Evolutionary conservation across 768 basidiomycete genomes (phyloP).

Genomic region (Macrolepiota fuliginosa): DNA sequence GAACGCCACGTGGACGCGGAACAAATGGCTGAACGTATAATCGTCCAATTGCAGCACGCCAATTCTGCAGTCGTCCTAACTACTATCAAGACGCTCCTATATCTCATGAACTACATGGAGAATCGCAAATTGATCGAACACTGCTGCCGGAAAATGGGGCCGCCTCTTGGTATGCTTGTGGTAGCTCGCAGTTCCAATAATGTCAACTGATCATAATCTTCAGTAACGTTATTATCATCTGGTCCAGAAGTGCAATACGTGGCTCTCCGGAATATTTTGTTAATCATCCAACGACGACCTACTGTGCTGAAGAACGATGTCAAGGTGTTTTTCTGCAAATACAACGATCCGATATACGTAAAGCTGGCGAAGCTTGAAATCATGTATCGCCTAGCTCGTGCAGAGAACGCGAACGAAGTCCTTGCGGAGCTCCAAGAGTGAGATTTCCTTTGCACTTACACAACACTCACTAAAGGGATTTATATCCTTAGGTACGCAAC

Average conservation of each 20-base stretch:
- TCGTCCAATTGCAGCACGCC: conserved; percentile 93
- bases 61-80: conserved; percentile 99
- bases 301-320: conserved; percentile 94
- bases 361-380: conserved; percentile 98
- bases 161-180: conserved; percentile 74
- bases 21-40: conserved; percentile 92
- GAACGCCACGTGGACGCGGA: conserved; percentile 86
- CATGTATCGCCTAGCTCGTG: conserved; percentile 96
- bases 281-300: conserved; percentile 95
- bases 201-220: background rate
- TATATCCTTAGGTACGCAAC: conserved; percentile 76
- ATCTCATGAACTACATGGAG: conserved; percentile 99
- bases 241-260: conserved; percentile 99
- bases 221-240: conserved; percentile 93
- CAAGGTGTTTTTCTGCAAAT: conserved; percentile 99
- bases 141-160: conserved; percentile 97
- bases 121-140: conserved; percentile 80
- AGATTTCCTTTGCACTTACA: conserved; percentile 20
- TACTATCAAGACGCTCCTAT: conserved; percentile 93
- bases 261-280: conserved; percentile 90
- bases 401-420: conserved; percentile 91
- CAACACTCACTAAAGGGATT: background rate
- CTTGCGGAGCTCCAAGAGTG: conserved; percentile 95
- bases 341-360: conserved; percentile 99
- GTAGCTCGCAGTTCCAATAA: background rate